Conservation (phyloP, 139 green algal species). For the Chlorella sp. region DNA sequence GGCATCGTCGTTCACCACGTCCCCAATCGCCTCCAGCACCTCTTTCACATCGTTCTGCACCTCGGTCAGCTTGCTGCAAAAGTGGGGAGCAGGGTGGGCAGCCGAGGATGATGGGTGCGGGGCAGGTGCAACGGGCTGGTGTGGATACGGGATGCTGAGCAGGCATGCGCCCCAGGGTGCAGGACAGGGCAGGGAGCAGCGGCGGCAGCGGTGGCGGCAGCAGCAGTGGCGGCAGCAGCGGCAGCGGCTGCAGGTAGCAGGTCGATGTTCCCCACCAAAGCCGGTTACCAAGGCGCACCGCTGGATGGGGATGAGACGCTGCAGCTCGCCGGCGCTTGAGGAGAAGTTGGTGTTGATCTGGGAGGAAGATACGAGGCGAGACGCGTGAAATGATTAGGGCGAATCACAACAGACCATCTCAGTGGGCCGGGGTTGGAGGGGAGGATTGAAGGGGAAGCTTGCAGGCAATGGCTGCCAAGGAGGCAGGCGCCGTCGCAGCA, state of each 20-base stretch:
- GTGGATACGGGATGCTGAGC: no score
- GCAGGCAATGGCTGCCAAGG: no score
- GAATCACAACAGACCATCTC: no score
- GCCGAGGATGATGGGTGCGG: not conserved
- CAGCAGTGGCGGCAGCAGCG: no score
- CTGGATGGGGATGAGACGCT: conserved; percentile 62
- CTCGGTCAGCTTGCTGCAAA: conserved; percentile 57
- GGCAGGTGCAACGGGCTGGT: not conserved
- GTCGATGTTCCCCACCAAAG: no score
- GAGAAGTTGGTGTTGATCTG: conserved; percentile 52
- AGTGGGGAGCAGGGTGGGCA: not conserved
- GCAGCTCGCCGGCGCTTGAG: conserved; percentile 43
- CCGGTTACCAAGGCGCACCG: conserved; percentile 25
- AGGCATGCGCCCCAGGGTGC: not conserved
- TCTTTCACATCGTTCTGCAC: conserved; percentile 63
- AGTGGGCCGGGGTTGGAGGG: no score
- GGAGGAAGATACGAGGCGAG: not conserved
- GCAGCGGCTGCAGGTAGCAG: no score
- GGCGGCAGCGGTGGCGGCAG: no score
- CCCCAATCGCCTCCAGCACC: conserved; percentile 47
- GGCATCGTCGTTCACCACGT: conserved; percentile 46
- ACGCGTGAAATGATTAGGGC: not conserved
- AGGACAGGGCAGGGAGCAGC: not conserved
- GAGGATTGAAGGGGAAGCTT: no score
- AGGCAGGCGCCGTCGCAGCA: no score